Base-by-base conservation (phyloP, 106 monocot species). In the Phalaenopsis equestris region DNA sequence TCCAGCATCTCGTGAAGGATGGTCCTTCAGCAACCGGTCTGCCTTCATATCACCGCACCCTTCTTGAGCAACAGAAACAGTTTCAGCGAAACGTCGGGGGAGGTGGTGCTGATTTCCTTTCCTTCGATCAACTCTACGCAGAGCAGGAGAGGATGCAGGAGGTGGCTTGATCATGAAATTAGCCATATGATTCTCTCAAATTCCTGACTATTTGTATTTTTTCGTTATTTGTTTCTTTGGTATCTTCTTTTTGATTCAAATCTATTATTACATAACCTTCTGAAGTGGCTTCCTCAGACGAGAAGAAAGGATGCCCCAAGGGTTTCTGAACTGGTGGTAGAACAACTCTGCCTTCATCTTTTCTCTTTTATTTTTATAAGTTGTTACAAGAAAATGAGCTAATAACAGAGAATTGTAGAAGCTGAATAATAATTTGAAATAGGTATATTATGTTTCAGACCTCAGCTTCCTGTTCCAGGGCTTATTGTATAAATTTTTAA, bases 1-100 rank as follows among this genome's bases (percentile, higher is more conserved):
- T 88, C 5, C 91, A 88, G 67, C 86, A 88, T 19, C 80, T 91
- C 70, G 88, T 88, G 65, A 91, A 88, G 64, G 91, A 91, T 19
- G 82, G 73, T 5, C 84, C 86, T 7, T 8, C 64, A 1, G 23
- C 64, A 4, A 64, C 8, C 23, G 64, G 8, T 24, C 23, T 64
- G 64, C 64, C 45, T 5, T 61, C 81, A 3, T 47, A 64, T 5
- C 61, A 75, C 7, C 75, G 75, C 47, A 43, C 16, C 43, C 56
- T 11, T 56, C 3, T 74, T 1, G 81, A 43, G 5, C 73, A 74
- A 52, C 70, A 80, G 38, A 49, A 52, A 55, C 61, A 75, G 73
- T 77, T 52, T 24, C 64, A 64, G 64, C 64, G 5, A 5, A 64
- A 23, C 21, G 23, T 4, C 4, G 5, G 73, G 30, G 80, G 77